These are phyloP conservation scores for Filobasidium floriforme DNA, from an alignment of 768 basidiomycete genomes.

Conservation along the genomic window DNA sequence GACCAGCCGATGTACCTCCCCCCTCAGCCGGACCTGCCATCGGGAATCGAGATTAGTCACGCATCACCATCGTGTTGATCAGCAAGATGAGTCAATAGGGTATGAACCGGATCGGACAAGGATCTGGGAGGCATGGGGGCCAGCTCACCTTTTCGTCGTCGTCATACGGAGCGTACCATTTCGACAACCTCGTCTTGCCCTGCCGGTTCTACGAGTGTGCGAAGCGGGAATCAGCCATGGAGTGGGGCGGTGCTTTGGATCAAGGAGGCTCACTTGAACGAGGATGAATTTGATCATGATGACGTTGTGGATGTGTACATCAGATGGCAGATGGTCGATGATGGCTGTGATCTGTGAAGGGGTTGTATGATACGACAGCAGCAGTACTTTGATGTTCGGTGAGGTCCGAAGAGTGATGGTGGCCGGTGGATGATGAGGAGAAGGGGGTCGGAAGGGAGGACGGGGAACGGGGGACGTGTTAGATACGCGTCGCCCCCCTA, in stretches of 20 bases:
- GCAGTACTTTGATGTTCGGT: no score
- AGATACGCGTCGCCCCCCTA: no score
- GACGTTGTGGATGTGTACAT: neutral
- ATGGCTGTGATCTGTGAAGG: no score
- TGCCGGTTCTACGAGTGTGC: constrained; percentile 76
- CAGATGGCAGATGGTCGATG: no score
- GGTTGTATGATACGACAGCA: no score
- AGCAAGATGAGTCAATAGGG: neutral
- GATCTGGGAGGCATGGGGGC: neutral
- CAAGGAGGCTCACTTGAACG: constrained; percentile 63
- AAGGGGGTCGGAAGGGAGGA: no score
- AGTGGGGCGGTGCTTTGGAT: neutral
- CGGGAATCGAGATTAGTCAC: neutral
- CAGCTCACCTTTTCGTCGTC: constrained; percentile 96
- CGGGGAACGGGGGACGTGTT: no score
- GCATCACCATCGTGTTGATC: no score
- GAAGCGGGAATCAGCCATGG: neutral
- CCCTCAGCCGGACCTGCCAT: constrained; percentile 74
- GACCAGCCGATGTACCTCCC: constrained; percentile 91
- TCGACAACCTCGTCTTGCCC: constrained; percentile 92
- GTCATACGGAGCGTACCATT: constrained; percentile 98
- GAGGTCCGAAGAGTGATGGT: no score
- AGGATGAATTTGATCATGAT: constrained; percentile 94
- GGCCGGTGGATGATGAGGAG: no score
- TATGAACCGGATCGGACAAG: no score